Percentiles rank a stretch among this genome's conserved stretches.
phyloP scores from a whole-genome alignment of 345 rosid species.

The Populus simonii region DNA sequence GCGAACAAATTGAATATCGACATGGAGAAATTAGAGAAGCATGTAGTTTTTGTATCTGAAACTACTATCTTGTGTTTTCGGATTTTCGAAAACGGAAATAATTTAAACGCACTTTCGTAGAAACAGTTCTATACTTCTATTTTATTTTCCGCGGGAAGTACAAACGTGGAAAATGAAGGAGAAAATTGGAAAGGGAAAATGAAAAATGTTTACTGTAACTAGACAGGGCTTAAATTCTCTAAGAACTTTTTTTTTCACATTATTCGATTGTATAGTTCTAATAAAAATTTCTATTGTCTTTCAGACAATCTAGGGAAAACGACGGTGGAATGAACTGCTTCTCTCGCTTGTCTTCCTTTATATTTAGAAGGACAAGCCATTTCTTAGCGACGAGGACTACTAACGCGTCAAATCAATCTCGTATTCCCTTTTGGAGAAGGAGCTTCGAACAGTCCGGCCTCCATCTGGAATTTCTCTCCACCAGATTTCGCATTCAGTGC shows the following conservation, averaged over 20 bases:
- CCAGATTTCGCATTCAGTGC: slow-evolving; percentile 39
- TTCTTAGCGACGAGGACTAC: slow-evolving; percentile 17
- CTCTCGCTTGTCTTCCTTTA: slow-evolving; percentile 48
- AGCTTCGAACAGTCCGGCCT: slow-evolving; percentile 23
- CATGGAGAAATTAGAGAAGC: background rate
- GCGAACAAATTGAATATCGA: background rate
- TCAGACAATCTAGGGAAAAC: background rate
- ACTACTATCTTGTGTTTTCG: background rate
- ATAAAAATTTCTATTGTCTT: background rate
- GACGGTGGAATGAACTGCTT: slow-evolving; percentile 47
- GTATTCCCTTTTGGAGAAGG: slow-evolving; percentile 19
- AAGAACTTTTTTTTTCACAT: too few species aligned
- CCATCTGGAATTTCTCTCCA: slow-evolving; percentile 24
- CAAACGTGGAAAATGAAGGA: background rate
- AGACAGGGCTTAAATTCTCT: background rate
- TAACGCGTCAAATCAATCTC: slow-evolving; percentile 23
- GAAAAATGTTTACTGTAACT: background rate
- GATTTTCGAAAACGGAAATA: background rate
- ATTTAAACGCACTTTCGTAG: background rate
- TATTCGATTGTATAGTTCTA: background rate
- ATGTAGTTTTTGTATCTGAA: background rate
- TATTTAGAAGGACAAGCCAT: slow-evolving; percentile 40
- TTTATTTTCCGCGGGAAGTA: background rate
- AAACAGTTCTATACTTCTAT: background rate
- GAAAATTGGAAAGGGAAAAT: background rate